Evolutionary conservation across 768 basidiomycete genomes (phyloP), one percentile per base, ranked within the genome.

Genomic region (Tulasnella sp.): DNA sequence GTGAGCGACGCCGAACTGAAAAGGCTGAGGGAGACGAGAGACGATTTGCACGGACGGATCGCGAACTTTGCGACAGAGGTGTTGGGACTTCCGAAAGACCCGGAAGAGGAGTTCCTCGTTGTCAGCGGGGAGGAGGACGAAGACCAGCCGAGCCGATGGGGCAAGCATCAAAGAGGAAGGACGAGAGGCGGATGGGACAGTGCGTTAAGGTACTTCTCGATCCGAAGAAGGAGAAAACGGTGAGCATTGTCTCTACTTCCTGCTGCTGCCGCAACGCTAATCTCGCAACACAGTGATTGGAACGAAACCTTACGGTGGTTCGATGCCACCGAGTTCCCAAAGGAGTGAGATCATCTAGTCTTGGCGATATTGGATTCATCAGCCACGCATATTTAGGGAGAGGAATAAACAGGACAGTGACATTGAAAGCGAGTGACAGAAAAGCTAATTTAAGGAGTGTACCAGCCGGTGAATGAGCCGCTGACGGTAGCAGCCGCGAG

Each of bases 271-370:
- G 37, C n/a, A 5, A 1, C 2, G 3, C 32, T 37, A 22, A n/a
- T n/a, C n/a, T n/a, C n/a, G n/a, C n/a, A n/a, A n/a, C n/a, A n/a
- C 47, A 70, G 71, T 11, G 93, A 94, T 76, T 94, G 93, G 92
- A 92, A 92, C 76, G 92, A 94, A 80, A 92, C 89, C 5, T 80
- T 94, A 62, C 83, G 91, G 63, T 79, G 92, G 70, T 93, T 92
- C 75, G 92, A 94, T 75, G 84, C 90, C 74, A 89, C 91, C 19
- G 92, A 93, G 78, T 94, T 91, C 77, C 90, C 90, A 0, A 84
- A 85, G 16, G 88, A 88, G 39, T 72, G 70, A 37, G n/a, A n/a
- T n/a, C n/a, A n/a, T n/a, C n/a, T n/a, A n/a, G n/a, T n/a, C n/a
- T n/a, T n/a, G n/a, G n/a, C n/a, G n/a, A n/a, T n/a, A n/a, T n/a